A percentile compares a stretch with the other conserved stretches of the same genome.
Conservation (phyloP, 108 stramenopile species). For the Fistulifera solaris region DNA sequence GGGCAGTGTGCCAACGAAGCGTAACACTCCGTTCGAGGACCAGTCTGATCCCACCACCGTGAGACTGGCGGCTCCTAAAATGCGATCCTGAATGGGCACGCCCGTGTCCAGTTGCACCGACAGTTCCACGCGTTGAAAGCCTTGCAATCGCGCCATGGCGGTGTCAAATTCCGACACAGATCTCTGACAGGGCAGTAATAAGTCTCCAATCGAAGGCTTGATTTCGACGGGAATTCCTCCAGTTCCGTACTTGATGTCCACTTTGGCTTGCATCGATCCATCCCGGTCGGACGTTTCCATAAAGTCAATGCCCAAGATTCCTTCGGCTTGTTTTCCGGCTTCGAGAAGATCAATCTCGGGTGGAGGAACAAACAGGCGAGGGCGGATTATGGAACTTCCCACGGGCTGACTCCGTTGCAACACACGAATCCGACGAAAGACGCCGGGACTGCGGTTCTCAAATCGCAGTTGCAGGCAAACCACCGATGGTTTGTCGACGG, state of each 20-base stretch:
- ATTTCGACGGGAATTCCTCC: slow-evolving; percentile 58
- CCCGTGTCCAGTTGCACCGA: background rate
- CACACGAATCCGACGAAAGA: slow-evolving; percentile 55
- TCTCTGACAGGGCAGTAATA: slow-evolving; percentile 21
- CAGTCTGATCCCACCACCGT: background rate
- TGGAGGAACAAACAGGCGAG: slow-evolving; percentile 40
- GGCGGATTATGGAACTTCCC: slow-evolving; percentile 19
- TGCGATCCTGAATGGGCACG: background rate
- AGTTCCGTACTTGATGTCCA: slow-evolving; percentile 55
- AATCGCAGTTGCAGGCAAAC: slow-evolving; percentile 65
- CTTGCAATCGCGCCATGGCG: slow-evolving; percentile 38
- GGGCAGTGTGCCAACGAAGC: slow-evolving; percentile 52
- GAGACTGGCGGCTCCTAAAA: background rate
- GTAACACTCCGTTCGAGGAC: background rate
- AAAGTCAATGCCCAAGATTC: slow-evolving; percentile 54
- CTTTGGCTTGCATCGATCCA: slow-evolving; percentile 47
- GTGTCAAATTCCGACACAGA: slow-evolving; percentile 33
- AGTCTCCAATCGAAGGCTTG: slow-evolving; percentile 62
- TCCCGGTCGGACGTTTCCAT: slow-evolving; percentile 57
- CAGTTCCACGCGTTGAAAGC: slow-evolving; percentile 51
- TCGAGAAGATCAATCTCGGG: slow-evolving; percentile 61
- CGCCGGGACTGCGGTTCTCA: slow-evolving; percentile 48
- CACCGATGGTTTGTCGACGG: slow-evolving; percentile 36
- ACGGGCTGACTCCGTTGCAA: slow-evolving; percentile 35
- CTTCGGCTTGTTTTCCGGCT: slow-evolving; percentile 26